These are phyloP conservation scores for Phytophthora foliorum DNA, from an alignment of 352 stramenopile genomes.

Conservation along the genomic window DNA sequence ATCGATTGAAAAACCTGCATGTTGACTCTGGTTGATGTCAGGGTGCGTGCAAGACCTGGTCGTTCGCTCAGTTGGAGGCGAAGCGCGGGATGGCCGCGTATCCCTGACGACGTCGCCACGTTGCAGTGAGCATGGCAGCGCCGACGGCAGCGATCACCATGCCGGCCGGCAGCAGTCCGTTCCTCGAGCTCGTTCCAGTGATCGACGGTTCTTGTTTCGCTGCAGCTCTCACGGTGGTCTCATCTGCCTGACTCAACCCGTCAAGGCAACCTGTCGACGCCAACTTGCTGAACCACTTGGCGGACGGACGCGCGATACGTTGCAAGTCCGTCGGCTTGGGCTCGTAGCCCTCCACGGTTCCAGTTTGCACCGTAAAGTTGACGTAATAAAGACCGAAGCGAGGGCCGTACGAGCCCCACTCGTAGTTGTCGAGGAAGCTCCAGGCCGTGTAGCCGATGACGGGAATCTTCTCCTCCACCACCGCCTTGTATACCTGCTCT, in stretches of 20 bases:
- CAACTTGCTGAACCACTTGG: conserved; percentile 40
- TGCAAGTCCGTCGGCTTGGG: conserved; percentile 17
- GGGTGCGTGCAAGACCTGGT: too few relatives aligned
- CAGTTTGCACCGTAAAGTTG: conserved; percentile 35
- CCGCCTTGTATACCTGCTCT: conserved; percentile 42
- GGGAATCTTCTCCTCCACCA: conserved; percentile 33
- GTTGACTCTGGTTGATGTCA: not conserved
- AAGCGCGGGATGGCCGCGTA: conserved; percentile 21
- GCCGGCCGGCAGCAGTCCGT: conserved; percentile 3
- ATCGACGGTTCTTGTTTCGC: not conserved
- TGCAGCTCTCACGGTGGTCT: conserved; percentile 4
- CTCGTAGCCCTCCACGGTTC: conserved; percentile 9
- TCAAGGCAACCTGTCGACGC: conserved; percentile 36
- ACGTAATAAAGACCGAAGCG: conserved; percentile 57
- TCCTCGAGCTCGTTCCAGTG: not conserved
- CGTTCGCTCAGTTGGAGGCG: conserved; percentile 6
- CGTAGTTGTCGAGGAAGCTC: conserved; percentile 96
- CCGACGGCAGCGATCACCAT: conserved; percentile 9
- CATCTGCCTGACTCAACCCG: conserved; percentile 2
- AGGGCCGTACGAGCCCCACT: conserved; percentile 87
- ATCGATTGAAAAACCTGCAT: too few relatives aligned
- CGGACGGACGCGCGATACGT: conserved; percentile 31
- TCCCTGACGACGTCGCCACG: conserved; percentile 27
- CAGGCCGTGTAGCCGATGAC: conserved; percentile 93
- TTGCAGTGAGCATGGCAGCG: conserved; percentile 6